Evolutionary conservation across 495 filamentous ascomycete genomes (phyloP).

Genomic region (Glarea lozoyensis): DNA sequence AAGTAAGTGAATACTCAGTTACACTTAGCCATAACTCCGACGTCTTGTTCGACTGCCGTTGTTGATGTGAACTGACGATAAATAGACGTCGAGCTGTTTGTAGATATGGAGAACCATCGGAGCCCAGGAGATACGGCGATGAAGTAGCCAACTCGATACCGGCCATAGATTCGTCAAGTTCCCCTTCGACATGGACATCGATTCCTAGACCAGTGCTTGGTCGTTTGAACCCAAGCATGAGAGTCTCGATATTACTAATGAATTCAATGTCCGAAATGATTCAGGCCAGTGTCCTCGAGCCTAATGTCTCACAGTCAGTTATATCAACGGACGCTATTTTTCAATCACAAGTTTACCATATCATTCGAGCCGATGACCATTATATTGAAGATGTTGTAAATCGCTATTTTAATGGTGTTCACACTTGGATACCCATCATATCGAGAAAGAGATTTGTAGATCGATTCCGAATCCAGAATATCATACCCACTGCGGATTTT

Average conservation of each 20-base stretch:
- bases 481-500: slow-evolving; percentile 17
- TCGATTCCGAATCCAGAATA: slow-evolving; percentile 12
- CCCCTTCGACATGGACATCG: slow-evolving; percentile 6
- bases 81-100: slow-evolving; percentile 10
- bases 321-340: slow-evolving; percentile 6
- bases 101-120: slow-evolving; percentile 9
- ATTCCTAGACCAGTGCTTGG: slow-evolving; percentile 5
- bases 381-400: slow-evolving; percentile 26
- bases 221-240: slow-evolving; percentile 4
- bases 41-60: background rate
- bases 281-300: background rate
- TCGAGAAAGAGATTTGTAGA: slow-evolving; percentile 25
- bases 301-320: background rate
- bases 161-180: background rate
- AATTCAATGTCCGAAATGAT: slow-evolving; percentile 11
- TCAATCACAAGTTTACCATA: slow-evolving; percentile 20
- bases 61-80: background rate
- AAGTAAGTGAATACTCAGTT: slow-evolving; percentile 9
- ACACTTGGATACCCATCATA: slow-evolving; percentile 29
- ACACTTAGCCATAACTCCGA: background rate
- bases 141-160: background rate
- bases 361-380: slow-evolving; percentile 24
- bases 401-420: slow-evolving; percentile 29
- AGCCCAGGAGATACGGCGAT: slow-evolving; percentile 2
- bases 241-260: slow-evolving; percentile 12